Conservation (phyloP, 1,284 basidiomycete species). For the Mycena sp. region DNA sequence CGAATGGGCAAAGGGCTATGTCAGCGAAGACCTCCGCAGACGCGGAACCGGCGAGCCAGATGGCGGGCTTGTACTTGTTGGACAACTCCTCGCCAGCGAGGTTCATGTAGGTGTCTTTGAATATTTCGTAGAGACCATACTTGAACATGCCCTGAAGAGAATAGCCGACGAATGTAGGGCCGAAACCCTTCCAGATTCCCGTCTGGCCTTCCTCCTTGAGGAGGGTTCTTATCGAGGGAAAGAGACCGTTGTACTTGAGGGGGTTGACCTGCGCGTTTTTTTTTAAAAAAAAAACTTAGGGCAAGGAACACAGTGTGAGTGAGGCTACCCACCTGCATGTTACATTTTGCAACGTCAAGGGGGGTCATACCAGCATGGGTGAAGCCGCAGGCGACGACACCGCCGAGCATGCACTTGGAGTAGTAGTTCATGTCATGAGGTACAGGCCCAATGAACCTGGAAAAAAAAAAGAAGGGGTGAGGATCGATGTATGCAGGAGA, state of each 20-base stretch:
- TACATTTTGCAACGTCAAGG: slow-evolving; percentile 96
- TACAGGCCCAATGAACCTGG: slow-evolving; percentile 59
- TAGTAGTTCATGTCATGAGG: slow-evolving; percentile 81
- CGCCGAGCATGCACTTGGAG: slow-evolving; percentile 86
- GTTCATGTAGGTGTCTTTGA: slow-evolving; percentile 94
- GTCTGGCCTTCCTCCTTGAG: slow-evolving; percentile 83
- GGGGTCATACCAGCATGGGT: slow-evolving; percentile 96
- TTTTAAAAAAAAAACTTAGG: slow-evolving; percentile 4
- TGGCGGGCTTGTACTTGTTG: slow-evolving; percentile 88
- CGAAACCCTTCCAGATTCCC: slow-evolving; percentile 95
- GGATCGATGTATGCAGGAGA: not conserved
- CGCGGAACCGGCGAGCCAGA: slow-evolving; percentile 95
- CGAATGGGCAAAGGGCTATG: slow-evolving; percentile 83
- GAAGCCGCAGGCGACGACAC: slow-evolving; percentile 91
- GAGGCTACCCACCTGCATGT: slow-evolving; percentile 87
- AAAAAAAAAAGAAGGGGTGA: not conserved
- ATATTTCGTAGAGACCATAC: slow-evolving; percentile 95
- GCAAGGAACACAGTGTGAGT: slow-evolving; percentile 16
- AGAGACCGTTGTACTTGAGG: slow-evolving; percentile 79
- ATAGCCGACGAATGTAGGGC: slow-evolving; percentile 93
- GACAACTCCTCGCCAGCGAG: slow-evolving; percentile 86
- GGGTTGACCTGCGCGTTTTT: slow-evolving; percentile 71
- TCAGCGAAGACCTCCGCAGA: slow-evolving; percentile 97
- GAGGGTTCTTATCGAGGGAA: slow-evolving; percentile 78
- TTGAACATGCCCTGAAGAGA: slow-evolving; percentile 97